Evolutionary conservation across 768 basidiomycete species (phyloP).

Genomic region (Boletus sp.): DNA sequence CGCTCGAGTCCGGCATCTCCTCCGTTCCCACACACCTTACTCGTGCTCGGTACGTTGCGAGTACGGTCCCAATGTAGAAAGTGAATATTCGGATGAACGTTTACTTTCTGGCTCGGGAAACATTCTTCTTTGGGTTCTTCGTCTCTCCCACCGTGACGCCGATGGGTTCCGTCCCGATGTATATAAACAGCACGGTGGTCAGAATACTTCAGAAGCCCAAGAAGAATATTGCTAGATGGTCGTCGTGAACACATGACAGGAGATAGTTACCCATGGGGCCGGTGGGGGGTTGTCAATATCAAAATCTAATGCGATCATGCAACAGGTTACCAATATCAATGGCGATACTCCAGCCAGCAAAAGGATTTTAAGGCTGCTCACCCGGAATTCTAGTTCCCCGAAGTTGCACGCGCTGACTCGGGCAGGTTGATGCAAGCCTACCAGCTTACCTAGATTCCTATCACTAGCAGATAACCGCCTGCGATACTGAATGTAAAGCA

Average conservation of each 20-base stretch:
- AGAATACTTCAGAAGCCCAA: conserved; percentile 70
- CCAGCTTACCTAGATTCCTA: too few relatives aligned
- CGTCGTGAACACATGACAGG: conserved; percentile 44
- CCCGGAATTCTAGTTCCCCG: conserved; percentile 74
- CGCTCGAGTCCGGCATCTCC: conserved; percentile 23
- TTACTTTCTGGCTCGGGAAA: conserved; percentile 64
- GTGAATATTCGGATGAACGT: conserved; percentile 59
- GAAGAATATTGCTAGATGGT: conserved; percentile 51
- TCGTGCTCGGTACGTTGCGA: conserved; percentile 69
- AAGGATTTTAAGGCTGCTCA: conserved; percentile 63
- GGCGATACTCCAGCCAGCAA: conserved; percentile 38
- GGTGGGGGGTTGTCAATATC: conserved; percentile 46
- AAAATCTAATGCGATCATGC: conserved; percentile 36
- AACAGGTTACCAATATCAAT: conserved; percentile 56
- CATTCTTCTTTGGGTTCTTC: conserved; percentile 69
- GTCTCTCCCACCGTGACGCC: conserved; percentile 60
- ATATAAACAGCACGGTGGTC: conserved; percentile 71
- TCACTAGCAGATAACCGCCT: too few relatives aligned
- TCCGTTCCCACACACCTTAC: conserved; percentile 37
- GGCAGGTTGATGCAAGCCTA: too few relatives aligned
- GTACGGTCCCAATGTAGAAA: conserved; percentile 70
- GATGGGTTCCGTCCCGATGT: conserved; percentile 73
- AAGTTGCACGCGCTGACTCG: conserved; percentile 67
- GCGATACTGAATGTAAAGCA: too few relatives aligned
- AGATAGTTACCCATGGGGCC: conserved; percentile 59